A percentile compares a stretch with the other conserved stretches of the same genome.
Evolutionary conservation across 129 eudicot species (phyloP).

Genomic region (Kitagawia praeruptora): DNA sequence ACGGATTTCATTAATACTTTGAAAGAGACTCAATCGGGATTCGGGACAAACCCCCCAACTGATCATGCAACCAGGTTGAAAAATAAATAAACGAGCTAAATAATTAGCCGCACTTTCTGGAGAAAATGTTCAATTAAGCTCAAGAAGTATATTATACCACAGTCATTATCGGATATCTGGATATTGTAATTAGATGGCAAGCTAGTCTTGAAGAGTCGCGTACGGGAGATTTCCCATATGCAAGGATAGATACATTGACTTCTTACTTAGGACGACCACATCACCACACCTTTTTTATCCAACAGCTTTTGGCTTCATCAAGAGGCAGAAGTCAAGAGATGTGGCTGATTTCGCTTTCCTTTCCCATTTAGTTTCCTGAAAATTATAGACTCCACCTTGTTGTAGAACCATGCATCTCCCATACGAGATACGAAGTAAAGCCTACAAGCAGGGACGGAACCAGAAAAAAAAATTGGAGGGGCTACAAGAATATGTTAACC

Average conservation of each 20-base stretch:
- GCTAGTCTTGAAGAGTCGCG: background rate
- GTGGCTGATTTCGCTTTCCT: conserved; percentile 19
- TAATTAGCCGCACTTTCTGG: background rate
- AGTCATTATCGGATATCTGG: background rate
- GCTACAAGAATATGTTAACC: background rate
- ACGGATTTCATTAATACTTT: too few relatives aligned
- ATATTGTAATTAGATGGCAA: background rate
- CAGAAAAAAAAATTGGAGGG: too few relatives aligned
- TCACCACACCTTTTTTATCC: background rate
- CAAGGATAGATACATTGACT: background rate
- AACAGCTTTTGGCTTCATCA: conserved; percentile 19
- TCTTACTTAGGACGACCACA: conserved; percentile 8
- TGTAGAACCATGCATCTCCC: background rate
- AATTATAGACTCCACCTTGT: background rate
- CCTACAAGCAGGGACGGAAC: background rate
- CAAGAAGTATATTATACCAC: background rate
- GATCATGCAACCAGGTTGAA: too few relatives aligned
- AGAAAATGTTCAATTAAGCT: background rate
- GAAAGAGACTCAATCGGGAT: too few relatives aligned
- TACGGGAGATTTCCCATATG: background rate
- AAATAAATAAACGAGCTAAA: too few relatives aligned
- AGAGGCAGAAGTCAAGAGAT: conserved; percentile 14
- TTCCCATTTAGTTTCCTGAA: background rate
- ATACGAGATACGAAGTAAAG: too few relatives aligned
- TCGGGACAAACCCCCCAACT: too few relatives aligned